Evolutionary conservation across 1,284 basidiomycete species (phyloP), one percentile per base, ranked within the genome.

Genomic region (Leccinum cinnamomeum): DNA sequence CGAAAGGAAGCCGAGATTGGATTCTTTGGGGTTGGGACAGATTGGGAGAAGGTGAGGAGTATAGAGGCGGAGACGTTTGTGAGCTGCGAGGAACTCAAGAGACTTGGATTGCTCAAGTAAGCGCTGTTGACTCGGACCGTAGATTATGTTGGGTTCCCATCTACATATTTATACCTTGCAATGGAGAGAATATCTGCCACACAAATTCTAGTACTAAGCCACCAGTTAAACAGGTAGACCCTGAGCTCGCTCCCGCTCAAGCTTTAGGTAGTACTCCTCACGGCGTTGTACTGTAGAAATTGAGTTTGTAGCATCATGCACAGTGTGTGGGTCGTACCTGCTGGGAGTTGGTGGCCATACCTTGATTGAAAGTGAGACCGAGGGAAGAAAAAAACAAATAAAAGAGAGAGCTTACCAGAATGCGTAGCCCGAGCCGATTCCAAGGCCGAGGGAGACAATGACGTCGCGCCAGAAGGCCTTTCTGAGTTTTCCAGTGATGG

Each of bases 401-500:
- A 7, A 18, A 0, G 3, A 58, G 53, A 25, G 2, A 23, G 78
- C 90, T 69, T 65, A 94, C 92, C 92, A 95, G 80, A 84, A 95
- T 6, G 82, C 82, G 72, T 92, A 94, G 53, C 84, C 92, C 25
- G 82, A 81, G 60, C 84, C 80, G 62, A 87, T 67, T 41, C 91
- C 92, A 59, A 95, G 83, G 67, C 90, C 92, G 53, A 94, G 74
- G 41, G 85, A 82, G 69, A 84, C 80, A 60, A 84, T 81, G 67
- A 94, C 69, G 75, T 95, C 93, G 65, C 92, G 84, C 85, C 91
- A 91, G 77, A 94, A 86, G 70, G 86, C 83, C 80, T 94, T 95
- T 80, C 92, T 90, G 78, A 94, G 89, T 79, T 86, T 93, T 76
- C 92, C 93, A 62, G 89, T 89, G 77, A 95, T 94, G 69, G 93